phyloP scores from a whole-genome alignment of 2,329 filamentous ascomycete species.

The Ceratocystis colombiana region DNA sequence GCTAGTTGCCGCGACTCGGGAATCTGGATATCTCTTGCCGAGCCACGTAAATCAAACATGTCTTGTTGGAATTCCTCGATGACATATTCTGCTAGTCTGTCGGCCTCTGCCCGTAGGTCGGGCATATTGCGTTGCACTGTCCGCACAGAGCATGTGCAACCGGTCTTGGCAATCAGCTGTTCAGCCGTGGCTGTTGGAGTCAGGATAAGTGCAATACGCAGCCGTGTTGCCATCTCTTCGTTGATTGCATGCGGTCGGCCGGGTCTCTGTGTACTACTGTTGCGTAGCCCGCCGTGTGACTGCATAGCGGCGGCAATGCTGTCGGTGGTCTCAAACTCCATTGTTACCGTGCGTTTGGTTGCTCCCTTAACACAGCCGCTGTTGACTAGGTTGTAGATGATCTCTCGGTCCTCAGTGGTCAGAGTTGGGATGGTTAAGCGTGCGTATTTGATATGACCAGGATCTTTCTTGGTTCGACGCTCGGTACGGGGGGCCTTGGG shows the following conservation, averaged over 20 bases:
- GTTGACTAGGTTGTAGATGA: constrained; percentile 21
- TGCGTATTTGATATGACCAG: constrained; percentile 22
- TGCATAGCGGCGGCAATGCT: constrained; percentile 9
- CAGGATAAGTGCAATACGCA: constrained; percentile 23
- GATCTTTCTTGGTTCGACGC: constrained; percentile 18
- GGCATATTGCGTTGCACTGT: constrained; percentile 24
- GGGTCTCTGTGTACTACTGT: constrained; percentile 3
- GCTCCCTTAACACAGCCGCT: constrained; percentile 17
- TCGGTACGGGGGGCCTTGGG: not conserved
- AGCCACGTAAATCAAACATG: constrained; percentile 11
- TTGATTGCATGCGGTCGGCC: constrained; percentile 23
- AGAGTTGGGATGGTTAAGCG: constrained; percentile 21
- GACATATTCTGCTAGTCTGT: constrained; percentile 22
- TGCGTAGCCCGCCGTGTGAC: not conserved
- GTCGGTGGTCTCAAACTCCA: constrained; percentile 17
- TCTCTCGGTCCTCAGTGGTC: constrained; percentile 17
- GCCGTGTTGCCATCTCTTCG: constrained; percentile 21
- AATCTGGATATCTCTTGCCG: constrained; percentile 10
- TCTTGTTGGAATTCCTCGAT: constrained; percentile 24
- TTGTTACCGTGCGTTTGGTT: constrained; percentile 14
- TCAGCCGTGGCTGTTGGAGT: constrained; percentile 24
- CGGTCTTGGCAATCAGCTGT: constrained; percentile 22
- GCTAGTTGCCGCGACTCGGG: not conserved
- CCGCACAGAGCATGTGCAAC: constrained; percentile 23
- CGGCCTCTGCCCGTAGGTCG: constrained; percentile 19